These are phyloP conservation scores for Yamadazyma mexicana DNA, from an alignment of 1,139 yeast species.

Conservation along the genomic window DNA sequence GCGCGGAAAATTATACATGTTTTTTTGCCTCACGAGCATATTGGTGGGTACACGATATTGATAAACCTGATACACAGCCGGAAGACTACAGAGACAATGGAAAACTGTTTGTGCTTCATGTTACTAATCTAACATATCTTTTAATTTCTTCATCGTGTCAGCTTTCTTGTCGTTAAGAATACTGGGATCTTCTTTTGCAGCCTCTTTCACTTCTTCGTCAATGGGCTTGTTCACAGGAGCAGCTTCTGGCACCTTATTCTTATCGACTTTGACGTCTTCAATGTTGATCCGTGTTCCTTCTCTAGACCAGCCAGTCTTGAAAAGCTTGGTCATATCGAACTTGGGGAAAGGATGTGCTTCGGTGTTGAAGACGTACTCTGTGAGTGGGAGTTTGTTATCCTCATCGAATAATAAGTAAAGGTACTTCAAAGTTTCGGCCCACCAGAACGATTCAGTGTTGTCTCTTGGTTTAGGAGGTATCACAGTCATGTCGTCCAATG, in stretches of 20 bases:
- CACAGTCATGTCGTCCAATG: constrained; percentile 66
- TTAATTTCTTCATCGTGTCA: constrained; percentile 11
- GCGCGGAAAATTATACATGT: constrained; percentile 2
- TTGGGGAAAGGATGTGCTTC: constrained; percentile 92
- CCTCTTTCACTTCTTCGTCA: constrained; percentile 38
- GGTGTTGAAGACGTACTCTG: constrained; percentile 78
- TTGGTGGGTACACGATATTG: not conserved
- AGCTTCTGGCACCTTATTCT: constrained; percentile 40
- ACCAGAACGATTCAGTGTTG: constrained; percentile 92
- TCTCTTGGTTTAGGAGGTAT: constrained; percentile 58
- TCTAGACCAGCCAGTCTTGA: constrained; percentile 67
- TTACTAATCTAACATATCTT: constrained; percentile 6
- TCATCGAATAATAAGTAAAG: constrained; percentile 79
- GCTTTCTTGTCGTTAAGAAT: constrained; percentile 26
- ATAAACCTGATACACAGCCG: not conserved
- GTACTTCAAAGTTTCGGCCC: constrained; percentile 90
- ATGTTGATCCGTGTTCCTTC: constrained; percentile 19
- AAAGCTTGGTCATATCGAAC: constrained; percentile 53
- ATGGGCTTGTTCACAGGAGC: constrained; percentile 45
- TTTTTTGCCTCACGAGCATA: no score
- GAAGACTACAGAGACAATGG: not conserved
- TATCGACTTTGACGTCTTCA: constrained; percentile 23
- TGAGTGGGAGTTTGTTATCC: constrained; percentile 55
- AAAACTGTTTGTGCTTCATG: no score
- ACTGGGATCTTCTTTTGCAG: constrained; percentile 33